phyloP scores from a whole-genome alignment of 257 asterid species.

The Solanum appendiculatum region DNA sequence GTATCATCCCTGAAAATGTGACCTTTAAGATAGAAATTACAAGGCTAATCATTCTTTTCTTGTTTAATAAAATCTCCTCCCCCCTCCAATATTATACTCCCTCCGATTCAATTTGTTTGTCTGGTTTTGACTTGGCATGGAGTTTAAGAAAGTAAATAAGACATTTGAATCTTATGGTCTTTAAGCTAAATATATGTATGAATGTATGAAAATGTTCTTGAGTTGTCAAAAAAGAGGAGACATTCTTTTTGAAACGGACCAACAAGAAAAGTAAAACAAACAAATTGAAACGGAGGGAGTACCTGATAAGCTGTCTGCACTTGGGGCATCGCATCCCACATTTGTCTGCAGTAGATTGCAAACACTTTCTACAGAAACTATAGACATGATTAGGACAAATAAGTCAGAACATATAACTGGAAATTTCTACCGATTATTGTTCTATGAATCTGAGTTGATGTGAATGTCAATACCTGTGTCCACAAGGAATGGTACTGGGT shows the following conservation, averaged over 20 bases:
- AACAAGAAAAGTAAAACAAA: neutral
- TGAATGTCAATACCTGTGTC: slow-evolving; percentile 57
- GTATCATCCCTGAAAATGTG: neutral
- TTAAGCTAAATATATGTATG: neutral
- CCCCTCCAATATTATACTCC: neutral
- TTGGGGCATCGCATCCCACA: slow-evolving; percentile 93
- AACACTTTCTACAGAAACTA: slow-evolving; percentile 76
- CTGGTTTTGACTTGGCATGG: neutral
- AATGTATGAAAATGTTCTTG: neutral
- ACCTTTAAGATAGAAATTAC: neutral
- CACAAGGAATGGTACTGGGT: slow-evolving; percentile 94
- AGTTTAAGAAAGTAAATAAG: neutral
- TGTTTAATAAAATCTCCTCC: neutral
- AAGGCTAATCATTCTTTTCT: neutral
- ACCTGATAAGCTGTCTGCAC: slow-evolving; percentile 90
- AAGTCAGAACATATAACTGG: neutral
- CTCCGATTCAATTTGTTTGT: neutral
- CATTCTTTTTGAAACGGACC: neutral
- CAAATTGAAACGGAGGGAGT: neutral
- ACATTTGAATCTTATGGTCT: neutral
- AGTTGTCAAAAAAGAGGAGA: neutral
- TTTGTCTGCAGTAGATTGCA: slow-evolving; percentile 79
- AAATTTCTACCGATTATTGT: neutral
- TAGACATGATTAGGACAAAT: neutral
- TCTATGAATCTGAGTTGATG: neutral